Percentiles rank a stretch among this genome's conserved stretches.
These are phyloP conservation scores for Aspergillus niger DNA, from an alignment of 2,329 filamentous ascomycete species.

Conservation along the genomic window DNA sequence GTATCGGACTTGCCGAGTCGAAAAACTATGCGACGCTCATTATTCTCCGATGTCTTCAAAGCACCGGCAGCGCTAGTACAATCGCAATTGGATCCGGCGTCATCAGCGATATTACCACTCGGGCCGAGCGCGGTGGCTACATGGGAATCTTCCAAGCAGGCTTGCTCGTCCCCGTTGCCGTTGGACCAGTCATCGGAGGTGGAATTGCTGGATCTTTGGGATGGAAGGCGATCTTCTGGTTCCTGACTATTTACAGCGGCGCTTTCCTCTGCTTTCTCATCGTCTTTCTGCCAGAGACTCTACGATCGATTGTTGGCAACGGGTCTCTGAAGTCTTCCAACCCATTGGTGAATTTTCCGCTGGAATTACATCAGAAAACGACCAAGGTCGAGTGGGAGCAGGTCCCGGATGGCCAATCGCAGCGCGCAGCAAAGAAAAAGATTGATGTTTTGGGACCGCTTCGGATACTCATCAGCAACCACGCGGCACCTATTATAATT, in stretches of 20 bases:
- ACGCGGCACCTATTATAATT: slow-evolving; percentile 48
- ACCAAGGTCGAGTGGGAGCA: slow-evolving; percentile 4
- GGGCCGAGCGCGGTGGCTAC: slow-evolving; percentile 70
- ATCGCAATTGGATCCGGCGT: slow-evolving; percentile 72
- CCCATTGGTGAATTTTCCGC: slow-evolving; percentile 6
- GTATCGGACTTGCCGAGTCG: slow-evolving; percentile 42
- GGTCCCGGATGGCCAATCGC: neutral
- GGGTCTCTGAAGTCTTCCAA: slow-evolving; percentile 19
- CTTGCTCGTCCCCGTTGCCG: slow-evolving; percentile 51
- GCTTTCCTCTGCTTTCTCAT: slow-evolving; percentile 49
- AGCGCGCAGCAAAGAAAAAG: slow-evolving; percentile 29
- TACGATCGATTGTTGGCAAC: slow-evolving; percentile 41
- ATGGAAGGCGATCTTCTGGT: slow-evolving; percentile 72
- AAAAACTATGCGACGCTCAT: slow-evolving; percentile 37
- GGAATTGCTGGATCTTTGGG: slow-evolving; percentile 64
- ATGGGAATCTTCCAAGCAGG: slow-evolving; percentile 67
- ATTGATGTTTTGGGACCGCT: slow-evolving; percentile 52
- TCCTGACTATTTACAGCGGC: slow-evolving; percentile 57
- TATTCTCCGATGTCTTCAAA: slow-evolving; percentile 41
- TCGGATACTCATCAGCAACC: slow-evolving; percentile 50
- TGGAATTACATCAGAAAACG: slow-evolving; percentile 9
- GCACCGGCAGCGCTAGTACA: slow-evolving; percentile 62
- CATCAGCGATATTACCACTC: slow-evolving; percentile 70
- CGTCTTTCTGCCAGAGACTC: slow-evolving; percentile 56
- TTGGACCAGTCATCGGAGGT: slow-evolving; percentile 66